Base-by-base conservation (phyloP, 2,329 filamentous ascomycete species). In the Epichloe elymi region DNA sequence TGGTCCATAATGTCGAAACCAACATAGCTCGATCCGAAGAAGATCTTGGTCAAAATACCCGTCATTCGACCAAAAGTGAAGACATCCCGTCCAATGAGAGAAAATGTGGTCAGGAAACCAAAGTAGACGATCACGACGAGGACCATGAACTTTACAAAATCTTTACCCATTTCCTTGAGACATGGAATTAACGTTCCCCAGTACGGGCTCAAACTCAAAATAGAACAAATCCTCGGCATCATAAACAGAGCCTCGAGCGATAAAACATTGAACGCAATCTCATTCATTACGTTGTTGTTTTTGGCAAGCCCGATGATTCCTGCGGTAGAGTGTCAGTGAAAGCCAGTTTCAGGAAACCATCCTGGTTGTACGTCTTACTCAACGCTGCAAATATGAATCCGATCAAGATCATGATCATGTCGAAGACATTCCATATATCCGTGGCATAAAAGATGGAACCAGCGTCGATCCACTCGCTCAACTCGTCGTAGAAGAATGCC, bases 81-180 rank as follows among this genome's bases (percentile, higher is more conserved):
- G 2, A 70, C 67, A 48, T 86, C 83, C 50, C 86, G 78, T n/a
- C 84, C 86, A 43, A 93, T 74, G 26, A 90, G 74, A 0, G 83
- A 83, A 59, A 91, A 91, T 0, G 88, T 95, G 0, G 90, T 95
- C 36, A 95, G 70, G 66, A 96, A 96, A 45, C 89, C 88, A 46
- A 93, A 70, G 63, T 95, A 95, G 49, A 95, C 70, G 50, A 95
- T 85, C 46, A 88, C 71, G 42, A 94, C 86, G 26, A 91, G 75
- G 1, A 87, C 85, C 67, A 81, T 77, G 63, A 93, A 95, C 61
- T 90, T 90, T 65, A 90, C 67, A 63, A 95, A 95, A 63, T 95
- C 88, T 66, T 90, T 91, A 39, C 86, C 86, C 90, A 96, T 96
- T 64, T 91, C 88, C 64, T 93, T 93, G 48, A 96, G 74, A 56